These are phyloP conservation scores for Globisporangium megalacanthum DNA, from an alignment of 352 stramenopile species.

Conservation along the genomic window DNA sequence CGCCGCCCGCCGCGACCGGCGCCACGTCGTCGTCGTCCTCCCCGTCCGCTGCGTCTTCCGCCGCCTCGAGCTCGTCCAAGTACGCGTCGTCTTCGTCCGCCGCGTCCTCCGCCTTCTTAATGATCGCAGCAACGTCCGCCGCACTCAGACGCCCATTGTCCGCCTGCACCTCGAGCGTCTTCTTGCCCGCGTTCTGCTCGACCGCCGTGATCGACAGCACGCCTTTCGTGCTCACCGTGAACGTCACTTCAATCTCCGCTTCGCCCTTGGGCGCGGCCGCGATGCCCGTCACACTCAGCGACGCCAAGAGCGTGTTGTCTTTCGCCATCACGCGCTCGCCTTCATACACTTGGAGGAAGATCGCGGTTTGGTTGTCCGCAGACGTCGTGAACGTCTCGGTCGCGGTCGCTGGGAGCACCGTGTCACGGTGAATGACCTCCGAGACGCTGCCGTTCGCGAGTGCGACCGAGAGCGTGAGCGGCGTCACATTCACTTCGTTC, in stretches of 20 bases:
- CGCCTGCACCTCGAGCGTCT: slow-evolving; percentile 71
- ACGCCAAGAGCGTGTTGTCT: slow-evolving; percentile 92
- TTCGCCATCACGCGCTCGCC: slow-evolving; percentile 97
- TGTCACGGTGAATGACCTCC: slow-evolving; percentile 89
- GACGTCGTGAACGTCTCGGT: slow-evolving; percentile 89
- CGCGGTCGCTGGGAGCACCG: slow-evolving; percentile 79
- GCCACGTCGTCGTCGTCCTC: slow-evolving; percentile 26
- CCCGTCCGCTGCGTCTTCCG: slow-evolving; percentile 28
- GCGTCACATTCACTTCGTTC: slow-evolving; percentile 90
- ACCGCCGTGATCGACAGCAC: slow-evolving; percentile 94
- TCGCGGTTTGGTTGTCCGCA: slow-evolving; percentile 86
- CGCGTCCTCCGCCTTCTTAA: slow-evolving; percentile 81
- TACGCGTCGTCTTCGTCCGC: slow-evolving; percentile 77
- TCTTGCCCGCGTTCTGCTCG: slow-evolving; percentile 61
- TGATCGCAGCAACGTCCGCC: slow-evolving; percentile 63
- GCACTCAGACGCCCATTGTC: slow-evolving; percentile 67
- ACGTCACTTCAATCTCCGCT: slow-evolving; percentile 91
- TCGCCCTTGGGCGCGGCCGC: slow-evolving; percentile 86
- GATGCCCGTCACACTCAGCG: slow-evolving; percentile 89
- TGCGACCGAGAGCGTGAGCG: slow-evolving; percentile 90
- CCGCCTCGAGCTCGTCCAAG: slow-evolving; percentile 68
- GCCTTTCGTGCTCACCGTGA: slow-evolving; percentile 90
- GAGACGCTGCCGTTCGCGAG: slow-evolving; percentile 90
- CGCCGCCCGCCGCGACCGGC: slow-evolving; percentile 14
- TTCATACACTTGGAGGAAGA: slow-evolving; percentile 93